Base-by-base conservation (phyloP, 2,329 filamentous ascomycete genomes). In the Exophiala lecanii-corni region DNA sequence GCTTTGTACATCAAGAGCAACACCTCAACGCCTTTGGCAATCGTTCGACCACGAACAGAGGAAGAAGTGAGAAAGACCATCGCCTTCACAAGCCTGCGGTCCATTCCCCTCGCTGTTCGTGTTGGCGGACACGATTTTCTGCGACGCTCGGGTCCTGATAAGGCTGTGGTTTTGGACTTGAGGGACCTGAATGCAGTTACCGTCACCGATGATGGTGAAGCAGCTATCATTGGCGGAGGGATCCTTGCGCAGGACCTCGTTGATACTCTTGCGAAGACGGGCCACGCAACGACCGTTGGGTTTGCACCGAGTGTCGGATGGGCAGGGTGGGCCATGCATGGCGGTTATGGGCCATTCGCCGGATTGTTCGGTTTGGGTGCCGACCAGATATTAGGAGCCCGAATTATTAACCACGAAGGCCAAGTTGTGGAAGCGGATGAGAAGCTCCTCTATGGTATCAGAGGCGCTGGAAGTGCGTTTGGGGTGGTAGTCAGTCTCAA, bases 401-500 rank as follows among this genome's bases (percentile, higher is more conserved):
- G 58, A 30, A 41, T 71, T 2, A 62, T 71, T 2, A 58, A 69
- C 39, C 57, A 58, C 2, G 40, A 60, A 4, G 69, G 67, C 3
- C 45, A 60, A 5, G 49, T 69, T 1, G 51, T 66, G 5, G 59
- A 65, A 4, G 68, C 67, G 1, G 60, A 64, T 30, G 59, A 63
- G 10, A 55, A 56, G 7, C 42, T 71, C 23, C 47, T 70, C 13
- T 59, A 57, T 31, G 66, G 60, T 1, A 63, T 71, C 13, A 57
- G 67, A 1, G 68, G 68, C 2, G 67, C 58, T 3, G 67, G 67
- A 18, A 63, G 66, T 3, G 57, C 57, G 9, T 62, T 70, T 17
- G 68, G 65, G 2, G 55, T 68, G 9, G 63, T 71, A 31, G 59
- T 66, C 5, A 65, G 70, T 44, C 26, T 70, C 5, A 62, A 57